A percentile compares a stretch with the other conserved stretches of the same genome.
Evolutionary conservation across 2,329 filamentous ascomycete species (phyloP).

Genomic region (Emericellopsis cladophorae): DNA sequence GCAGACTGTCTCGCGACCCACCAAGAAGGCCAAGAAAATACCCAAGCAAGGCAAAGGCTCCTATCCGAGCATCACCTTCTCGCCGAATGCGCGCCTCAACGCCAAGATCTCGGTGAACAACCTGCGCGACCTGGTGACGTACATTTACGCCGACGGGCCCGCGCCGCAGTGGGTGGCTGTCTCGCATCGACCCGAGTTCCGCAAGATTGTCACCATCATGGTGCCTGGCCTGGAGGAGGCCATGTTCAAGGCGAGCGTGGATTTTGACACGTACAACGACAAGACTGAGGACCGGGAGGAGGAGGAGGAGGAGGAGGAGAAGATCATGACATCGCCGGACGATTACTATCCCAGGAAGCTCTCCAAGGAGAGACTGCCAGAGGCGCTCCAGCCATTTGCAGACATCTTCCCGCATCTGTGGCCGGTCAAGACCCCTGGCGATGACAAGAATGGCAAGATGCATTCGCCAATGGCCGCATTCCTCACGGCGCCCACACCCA

Average conservation of each 20-base stretch:
- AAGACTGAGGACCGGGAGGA: conserved; percentile 13
- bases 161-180: conserved; percentile 55
- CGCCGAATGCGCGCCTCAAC: conserved; percentile 43
- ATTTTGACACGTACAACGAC: conserved; percentile 34
- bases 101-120: conserved; percentile 50
- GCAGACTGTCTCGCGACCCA: conserved; percentile 39
- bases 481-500: conserved; percentile 60
- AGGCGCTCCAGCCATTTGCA: conserved; percentile 52
- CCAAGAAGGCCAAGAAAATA: conserved; percentile 50
- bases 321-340: conserved; percentile 34
- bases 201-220: conserved; percentile 82
- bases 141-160: conserved; percentile 53
- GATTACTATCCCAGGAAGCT: conserved; percentile 46
- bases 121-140: conserved; percentile 50
- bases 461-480: conserved; percentile 82
- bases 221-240: conserved; percentile 81
- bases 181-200: conserved; percentile 47
- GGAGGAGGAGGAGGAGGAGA: conserved; percentile 19
- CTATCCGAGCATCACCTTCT: conserved; percentile 48
- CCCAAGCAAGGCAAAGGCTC: conserved; percentile 38
- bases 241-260: conserved; percentile 62
- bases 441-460: conserved; percentile 67
- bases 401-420: conserved; percentile 81
- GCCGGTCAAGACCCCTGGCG: conserved; percentile 79
- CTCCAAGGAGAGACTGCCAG: conserved; percentile 34